phyloP scores from a whole-genome alignment of 768 basidiomycete species.

The Termitomyces sp. region DNA sequence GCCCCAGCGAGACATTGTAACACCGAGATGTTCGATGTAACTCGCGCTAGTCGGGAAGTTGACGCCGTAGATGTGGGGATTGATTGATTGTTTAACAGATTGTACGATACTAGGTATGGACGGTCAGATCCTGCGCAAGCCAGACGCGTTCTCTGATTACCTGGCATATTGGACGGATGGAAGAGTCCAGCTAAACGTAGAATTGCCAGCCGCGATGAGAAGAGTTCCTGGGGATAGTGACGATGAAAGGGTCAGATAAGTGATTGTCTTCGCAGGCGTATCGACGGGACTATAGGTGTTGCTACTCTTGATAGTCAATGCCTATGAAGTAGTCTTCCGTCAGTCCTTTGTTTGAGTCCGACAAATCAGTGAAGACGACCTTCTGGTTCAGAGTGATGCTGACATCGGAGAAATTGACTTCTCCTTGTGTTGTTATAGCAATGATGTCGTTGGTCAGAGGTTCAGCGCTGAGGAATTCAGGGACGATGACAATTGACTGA shows the following conservation, averaged over 20 bases:
- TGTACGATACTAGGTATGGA: slow-evolving; percentile 27
- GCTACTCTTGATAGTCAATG: slow-evolving; percentile 25
- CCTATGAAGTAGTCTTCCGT: slow-evolving; percentile 15
- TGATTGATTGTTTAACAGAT: slow-evolving; percentile 32
- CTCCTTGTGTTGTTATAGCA: slow-evolving; percentile 44
- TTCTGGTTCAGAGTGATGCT: slow-evolving; percentile 32
- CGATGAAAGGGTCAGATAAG: slow-evolving; percentile 38
- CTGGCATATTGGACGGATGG: slow-evolving; percentile 38
- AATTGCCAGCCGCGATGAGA: slow-evolving; percentile 33
- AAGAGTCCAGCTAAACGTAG: slow-evolving; percentile 35
- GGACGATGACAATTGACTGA: slow-evolving; percentile 37
- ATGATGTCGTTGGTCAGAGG: slow-evolving; percentile 41
- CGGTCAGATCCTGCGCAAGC: neutral
- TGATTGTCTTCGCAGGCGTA: slow-evolving; percentile 41
- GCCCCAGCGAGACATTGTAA: slow-evolving; percentile 48
- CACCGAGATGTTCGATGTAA: slow-evolving; percentile 43
- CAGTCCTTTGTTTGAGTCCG: neutral
- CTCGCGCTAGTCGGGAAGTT: slow-evolving; percentile 45
- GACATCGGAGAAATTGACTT: slow-evolving; percentile 35
- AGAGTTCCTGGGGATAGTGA: slow-evolving; percentile 37
- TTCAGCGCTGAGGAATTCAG: slow-evolving; percentile 47
- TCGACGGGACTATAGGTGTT: slow-evolving; percentile 38
- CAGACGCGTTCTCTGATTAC: slow-evolving; percentile 16
- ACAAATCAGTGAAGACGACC: slow-evolving; percentile 18
- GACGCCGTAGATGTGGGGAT: slow-evolving; percentile 45